A percentile compares a stretch with the other conserved stretches of the same genome.
These are phyloP conservation scores for Microbotryum silenes-acaulis DNA, from an alignment of 1,284 basidiomycete species.

Conservation along the genomic window DNA sequence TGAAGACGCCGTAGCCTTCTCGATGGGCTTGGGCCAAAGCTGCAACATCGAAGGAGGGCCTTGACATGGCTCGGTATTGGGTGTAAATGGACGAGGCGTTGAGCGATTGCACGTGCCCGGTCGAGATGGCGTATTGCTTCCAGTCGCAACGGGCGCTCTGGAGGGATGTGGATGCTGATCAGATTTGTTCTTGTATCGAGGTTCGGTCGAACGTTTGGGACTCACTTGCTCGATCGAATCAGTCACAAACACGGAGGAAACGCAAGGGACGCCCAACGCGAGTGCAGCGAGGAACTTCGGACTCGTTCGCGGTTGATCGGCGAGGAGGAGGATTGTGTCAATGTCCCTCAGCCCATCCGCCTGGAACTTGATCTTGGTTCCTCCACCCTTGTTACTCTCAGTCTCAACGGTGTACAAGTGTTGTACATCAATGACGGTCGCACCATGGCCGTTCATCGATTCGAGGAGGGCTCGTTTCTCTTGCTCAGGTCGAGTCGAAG, in stretches of 20 bases:
- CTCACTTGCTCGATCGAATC: constrained; percentile 47
- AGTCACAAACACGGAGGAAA: constrained; percentile 57
- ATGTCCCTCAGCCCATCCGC: constrained; percentile 15
- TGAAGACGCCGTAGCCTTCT: constrained; percentile 50
- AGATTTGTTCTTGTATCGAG: not conserved
- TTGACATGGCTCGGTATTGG: constrained; percentile 55
- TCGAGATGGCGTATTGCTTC: constrained; percentile 57
- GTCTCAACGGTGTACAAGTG: constrained; percentile 48
- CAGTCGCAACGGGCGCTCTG: constrained; percentile 48
- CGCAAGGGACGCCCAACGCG: constrained; percentile 73
- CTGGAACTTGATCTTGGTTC: constrained; percentile 2
- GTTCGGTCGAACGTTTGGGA: constrained; percentile 1
- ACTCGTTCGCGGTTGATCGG: constrained; percentile 57
- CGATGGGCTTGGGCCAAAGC: constrained; percentile 50
- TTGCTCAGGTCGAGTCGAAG: constrained; percentile 44
- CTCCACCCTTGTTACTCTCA: not conserved
- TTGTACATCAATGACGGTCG: constrained; percentile 55
- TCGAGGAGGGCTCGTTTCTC: constrained; percentile 39
- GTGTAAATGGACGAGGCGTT: constrained; percentile 55
- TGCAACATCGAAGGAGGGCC: constrained; percentile 38
- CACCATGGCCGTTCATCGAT: constrained; percentile 53
- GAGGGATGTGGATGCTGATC: not conserved
- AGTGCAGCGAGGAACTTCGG: constrained; percentile 72
- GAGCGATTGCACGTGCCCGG: constrained; percentile 55
- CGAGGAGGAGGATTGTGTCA: constrained; percentile 60